phyloP scores from a whole-genome alignment of 768 basidiomycete species.

The Lyophyllum shimeji region DNA sequence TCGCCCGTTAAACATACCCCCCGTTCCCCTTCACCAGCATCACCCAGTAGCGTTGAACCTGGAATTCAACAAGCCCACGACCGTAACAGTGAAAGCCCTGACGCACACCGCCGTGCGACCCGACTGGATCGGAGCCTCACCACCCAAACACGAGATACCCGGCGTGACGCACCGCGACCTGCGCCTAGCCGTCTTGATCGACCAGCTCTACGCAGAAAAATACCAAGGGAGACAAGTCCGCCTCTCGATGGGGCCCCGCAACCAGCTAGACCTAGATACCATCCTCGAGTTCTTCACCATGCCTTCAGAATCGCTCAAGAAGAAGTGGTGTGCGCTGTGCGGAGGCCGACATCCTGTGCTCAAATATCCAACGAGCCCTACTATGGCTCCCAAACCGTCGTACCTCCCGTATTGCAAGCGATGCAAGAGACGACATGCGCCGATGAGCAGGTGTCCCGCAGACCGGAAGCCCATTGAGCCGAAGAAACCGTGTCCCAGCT shows the following conservation, averaged over 20 bases:
- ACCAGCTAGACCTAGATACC: neutral
- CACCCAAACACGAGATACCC: slow-evolving; percentile 13
- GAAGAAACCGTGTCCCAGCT: slow-evolving; percentile 7
- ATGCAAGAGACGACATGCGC: slow-evolving; percentile 4
- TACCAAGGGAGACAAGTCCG: slow-evolving; percentile 2
- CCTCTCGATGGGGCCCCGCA: neutral
- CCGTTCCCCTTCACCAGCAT: slow-evolving; percentile 14
- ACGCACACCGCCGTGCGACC: slow-evolving; percentile 25
- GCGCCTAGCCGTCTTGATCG: slow-evolving; percentile 45
- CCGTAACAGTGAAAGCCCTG: slow-evolving; percentile 17
- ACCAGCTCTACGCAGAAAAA: slow-evolving; percentile 19
- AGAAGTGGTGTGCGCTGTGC: slow-evolving; percentile 3
- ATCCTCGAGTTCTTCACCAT: slow-evolving; percentile 5
- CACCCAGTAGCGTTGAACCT: slow-evolving; percentile 24
- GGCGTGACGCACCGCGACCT: slow-evolving; percentile 53
- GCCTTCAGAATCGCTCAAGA: neutral
- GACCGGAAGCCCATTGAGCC: neutral
- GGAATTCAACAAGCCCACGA: slow-evolving; percentile 9
- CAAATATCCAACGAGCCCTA: neutral
- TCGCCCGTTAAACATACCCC: neutral
- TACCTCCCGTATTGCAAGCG: neutral
- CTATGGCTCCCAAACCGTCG: neutral
- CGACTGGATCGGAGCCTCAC: neutral
- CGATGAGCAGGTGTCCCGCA: slow-evolving; percentile 8
- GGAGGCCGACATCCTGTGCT: neutral